Conservation (phyloP, 257 asterid genomes). For the Marsdenia floribunda region DNA sequence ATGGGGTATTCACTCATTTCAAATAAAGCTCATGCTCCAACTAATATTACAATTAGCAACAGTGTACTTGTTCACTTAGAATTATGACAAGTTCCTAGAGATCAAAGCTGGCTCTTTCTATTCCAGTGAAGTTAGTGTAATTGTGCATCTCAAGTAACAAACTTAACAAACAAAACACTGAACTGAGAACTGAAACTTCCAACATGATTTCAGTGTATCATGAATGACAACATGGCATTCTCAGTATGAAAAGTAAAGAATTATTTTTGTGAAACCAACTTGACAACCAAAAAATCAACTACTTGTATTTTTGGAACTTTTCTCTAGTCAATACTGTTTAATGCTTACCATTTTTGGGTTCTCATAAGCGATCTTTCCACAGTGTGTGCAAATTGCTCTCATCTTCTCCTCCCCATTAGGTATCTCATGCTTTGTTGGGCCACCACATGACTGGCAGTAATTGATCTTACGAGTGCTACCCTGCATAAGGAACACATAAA, state of each 20-base stretch:
- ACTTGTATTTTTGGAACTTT: not conserved
- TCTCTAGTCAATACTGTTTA: not conserved
- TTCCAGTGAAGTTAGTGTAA: not conserved
- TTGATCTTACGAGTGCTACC: slow-evolving; percentile 57
- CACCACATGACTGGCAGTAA: slow-evolving; percentile 92
- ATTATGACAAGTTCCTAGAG: not conserved
- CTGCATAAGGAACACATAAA: slow-evolving; percentile 28
- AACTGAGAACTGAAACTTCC: not conserved
- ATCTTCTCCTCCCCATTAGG: slow-evolving; percentile 87
- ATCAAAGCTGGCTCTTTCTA: not conserved
- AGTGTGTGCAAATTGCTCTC: slow-evolving; percentile 77
- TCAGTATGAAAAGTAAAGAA: not conserved
- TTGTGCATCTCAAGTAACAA: not conserved
- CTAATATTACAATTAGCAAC: not conserved
- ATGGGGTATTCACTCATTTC: not conserved
- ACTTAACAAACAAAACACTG: not conserved
- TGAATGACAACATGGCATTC: not conserved
- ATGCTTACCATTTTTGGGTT: slow-evolving; percentile 89
- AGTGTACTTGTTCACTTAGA: not conserved
- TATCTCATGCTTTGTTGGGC: slow-evolving; percentile 77
- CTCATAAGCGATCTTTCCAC: slow-evolving; percentile 74
- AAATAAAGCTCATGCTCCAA: not conserved
- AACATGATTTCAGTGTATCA: not conserved
- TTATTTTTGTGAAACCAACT: not conserved
- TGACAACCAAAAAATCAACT: not conserved